These are phyloP conservation scores for Pythium brachiatum DNA, from an alignment of 352 stramenopile species.

Conservation along the genomic window DNA sequence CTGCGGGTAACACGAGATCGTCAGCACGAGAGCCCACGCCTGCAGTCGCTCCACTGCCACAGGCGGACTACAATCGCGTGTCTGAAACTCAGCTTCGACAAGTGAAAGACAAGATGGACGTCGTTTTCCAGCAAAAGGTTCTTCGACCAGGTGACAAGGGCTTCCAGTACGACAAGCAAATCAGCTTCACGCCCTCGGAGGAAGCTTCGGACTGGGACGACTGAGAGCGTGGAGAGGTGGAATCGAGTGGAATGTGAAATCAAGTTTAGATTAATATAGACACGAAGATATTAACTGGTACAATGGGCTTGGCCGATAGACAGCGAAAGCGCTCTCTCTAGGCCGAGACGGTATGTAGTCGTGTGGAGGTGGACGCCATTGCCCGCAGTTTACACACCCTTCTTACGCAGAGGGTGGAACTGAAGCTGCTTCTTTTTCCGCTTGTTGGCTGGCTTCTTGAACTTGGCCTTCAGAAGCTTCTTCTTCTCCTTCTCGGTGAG, in stretches of 20 bases:
- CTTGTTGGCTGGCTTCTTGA: conserved; percentile 34
- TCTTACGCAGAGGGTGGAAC: conserved; percentile 86
- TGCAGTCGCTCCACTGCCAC: conserved; percentile 29
- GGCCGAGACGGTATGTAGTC: background rate
- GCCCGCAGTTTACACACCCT: conserved; percentile 63
- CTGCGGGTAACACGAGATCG: background rate
- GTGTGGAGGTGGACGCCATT: background rate
- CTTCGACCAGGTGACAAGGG: conserved; percentile 47
- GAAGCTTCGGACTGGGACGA: conserved; percentile 67
- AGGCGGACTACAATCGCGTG: conserved; percentile 78
- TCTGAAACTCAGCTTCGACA: conserved; percentile 68
- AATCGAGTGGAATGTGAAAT: conserved; percentile 1
- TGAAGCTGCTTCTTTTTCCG: conserved; percentile 84
- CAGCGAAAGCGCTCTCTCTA: background rate
- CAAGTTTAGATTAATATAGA: conserved; percentile 25
- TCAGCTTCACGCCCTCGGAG: conserved; percentile 43
- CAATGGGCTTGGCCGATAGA: conserved; percentile 1
- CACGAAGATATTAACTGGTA: conserved; percentile 26
- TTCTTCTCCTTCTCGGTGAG: conserved; percentile 51
- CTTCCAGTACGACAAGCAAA: conserved; percentile 72
- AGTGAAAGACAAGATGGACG: conserved; percentile 71
- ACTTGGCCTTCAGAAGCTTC: conserved; percentile 78
- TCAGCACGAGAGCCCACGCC: background rate
- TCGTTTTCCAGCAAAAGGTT: conserved; percentile 63
- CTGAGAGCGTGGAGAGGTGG: conserved; percentile 3